Percentiles rank a stretch among this genome's conserved stretches.
Conservation (phyloP, 2,329 filamentous ascomycete genomes). For the Penicillium oxalicum region DNA sequence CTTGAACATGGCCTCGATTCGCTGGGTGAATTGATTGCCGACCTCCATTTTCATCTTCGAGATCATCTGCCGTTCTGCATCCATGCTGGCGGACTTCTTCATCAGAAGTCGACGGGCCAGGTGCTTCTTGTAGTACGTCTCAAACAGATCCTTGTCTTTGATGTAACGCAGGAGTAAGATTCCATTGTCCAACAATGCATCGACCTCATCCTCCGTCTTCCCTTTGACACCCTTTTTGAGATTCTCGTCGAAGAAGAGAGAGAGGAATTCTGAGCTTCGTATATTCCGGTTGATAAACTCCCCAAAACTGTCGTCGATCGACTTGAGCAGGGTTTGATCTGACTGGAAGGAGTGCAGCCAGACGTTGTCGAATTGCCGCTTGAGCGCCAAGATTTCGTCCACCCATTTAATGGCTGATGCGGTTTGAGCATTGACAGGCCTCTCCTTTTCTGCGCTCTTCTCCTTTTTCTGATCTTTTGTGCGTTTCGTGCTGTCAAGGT, state of each 20-base stretch:
- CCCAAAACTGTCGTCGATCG: constrained; percentile 78
- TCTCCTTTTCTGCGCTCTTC: constrained; percentile 45
- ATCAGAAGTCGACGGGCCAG: constrained; percentile 80
- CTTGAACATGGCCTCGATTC: constrained; percentile 96
- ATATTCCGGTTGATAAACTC: constrained; percentile 90
- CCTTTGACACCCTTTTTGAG: constrained; percentile 90
- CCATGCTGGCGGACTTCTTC: constrained; percentile 81
- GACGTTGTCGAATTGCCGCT: constrained; percentile 82
- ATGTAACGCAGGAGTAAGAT: constrained; percentile 84
- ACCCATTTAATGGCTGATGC: constrained; percentile 90
- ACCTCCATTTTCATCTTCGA: constrained; percentile 95
- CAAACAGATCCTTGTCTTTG: constrained; percentile 87
- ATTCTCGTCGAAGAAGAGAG: constrained; percentile 93
- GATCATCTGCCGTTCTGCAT: constrained; percentile 93
- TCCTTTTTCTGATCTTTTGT: constrained; percentile 46
- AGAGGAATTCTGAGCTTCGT: constrained; percentile 85
- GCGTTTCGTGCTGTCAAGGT: constrained; percentile 36
- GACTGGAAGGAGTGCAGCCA: constrained; percentile 66
- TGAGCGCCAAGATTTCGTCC: constrained; percentile 77
- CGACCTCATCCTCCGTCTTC: constrained; percentile 83
- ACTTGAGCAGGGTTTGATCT: constrained; percentile 72
- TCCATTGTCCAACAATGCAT: constrained; percentile 77
- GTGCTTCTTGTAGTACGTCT: constrained; percentile 97
- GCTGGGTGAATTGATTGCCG: constrained; percentile 86
- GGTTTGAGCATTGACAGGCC: constrained; percentile 69